A percentile compares a stretch with the other conserved stretches of the same genome.
These are phyloP conservation scores for Leccinum subfulvum DNA, from an alignment of 1,284 basidiomycete genomes.

Conservation along the genomic window DNA sequence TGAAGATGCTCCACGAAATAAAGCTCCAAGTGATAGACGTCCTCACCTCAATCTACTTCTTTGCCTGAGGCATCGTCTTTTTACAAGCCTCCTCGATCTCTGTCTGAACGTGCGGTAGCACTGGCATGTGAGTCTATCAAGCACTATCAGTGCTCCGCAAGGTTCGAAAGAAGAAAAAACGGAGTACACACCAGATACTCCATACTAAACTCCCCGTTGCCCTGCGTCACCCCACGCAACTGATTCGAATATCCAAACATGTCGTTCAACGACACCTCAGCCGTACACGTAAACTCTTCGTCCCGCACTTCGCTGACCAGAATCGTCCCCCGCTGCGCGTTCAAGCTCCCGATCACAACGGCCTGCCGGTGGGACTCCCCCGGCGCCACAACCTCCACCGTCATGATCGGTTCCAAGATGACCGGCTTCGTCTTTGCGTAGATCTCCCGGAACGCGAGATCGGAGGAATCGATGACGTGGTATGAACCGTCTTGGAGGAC, in stretches of 20 bases:
- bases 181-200: constrained; percentile 77
- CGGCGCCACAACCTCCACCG: constrained; percentile 95
- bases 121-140: constrained; percentile 73
- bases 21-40: neutral
- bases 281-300: constrained; percentile 92
- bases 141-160: neutral
- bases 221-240: constrained; percentile 91
- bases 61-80: constrained; percentile 49
- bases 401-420: constrained; percentile 97
- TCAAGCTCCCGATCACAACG: constrained; percentile 91
- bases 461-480: constrained; percentile 96
- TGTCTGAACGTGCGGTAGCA: constrained; percentile 85
- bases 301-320: constrained; percentile 95
- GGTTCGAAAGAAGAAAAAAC: neutral
- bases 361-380: constrained; percentile 86
- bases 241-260: constrained; percentile 99
- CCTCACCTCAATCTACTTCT: constrained; percentile 46
- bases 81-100: constrained; percentile 67
- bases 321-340: constrained; percentile 92
- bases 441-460: constrained; percentile 92
- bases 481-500: constrained; percentile 90
- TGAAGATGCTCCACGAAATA: constrained; percentile 6
- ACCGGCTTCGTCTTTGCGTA: constrained; percentile 78
- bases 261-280: constrained; percentile 94
- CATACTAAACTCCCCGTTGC: constrained; percentile 96